Evolutionary conservation across 164 flowering plant genomes (phyloP).

Genomic region (Magnolia sinica): DNA sequence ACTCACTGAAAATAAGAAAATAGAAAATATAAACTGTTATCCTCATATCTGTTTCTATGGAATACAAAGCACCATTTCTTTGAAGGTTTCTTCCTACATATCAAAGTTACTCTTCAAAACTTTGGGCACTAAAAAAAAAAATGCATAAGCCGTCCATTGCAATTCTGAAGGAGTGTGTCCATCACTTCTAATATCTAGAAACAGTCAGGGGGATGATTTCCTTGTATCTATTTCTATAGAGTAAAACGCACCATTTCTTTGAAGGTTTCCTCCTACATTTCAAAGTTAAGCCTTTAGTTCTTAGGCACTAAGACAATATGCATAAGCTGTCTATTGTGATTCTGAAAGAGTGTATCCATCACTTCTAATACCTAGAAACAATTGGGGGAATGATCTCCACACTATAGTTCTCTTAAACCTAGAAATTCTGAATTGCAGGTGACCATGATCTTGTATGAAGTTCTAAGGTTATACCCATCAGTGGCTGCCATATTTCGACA

Average conservation of each 20-base stretch:
- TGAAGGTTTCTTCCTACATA: too few species aligned
- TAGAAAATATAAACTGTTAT: too few species aligned
- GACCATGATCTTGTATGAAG: constrained; percentile 24
- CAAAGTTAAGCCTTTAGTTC: too few species aligned
- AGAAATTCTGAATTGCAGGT: constrained; percentile 9
- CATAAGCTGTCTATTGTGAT: background rate
- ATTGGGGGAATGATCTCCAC: too few species aligned
- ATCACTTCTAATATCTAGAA: background rate
- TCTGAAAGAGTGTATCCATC: background rate
- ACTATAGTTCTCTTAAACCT: constrained; percentile 1
- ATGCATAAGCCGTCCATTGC: background rate
- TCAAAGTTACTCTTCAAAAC: too few species aligned
- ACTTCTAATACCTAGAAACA: background rate
- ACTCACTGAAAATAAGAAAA: too few species aligned
- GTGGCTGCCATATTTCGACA: background rate
- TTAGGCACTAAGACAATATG: background rate
- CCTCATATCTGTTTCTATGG: too few species aligned
- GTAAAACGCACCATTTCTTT: too few species aligned
- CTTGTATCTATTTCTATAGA: too few species aligned
- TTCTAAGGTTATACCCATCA: constrained; percentile 27
- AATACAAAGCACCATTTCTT: too few species aligned
- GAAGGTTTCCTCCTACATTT: too few species aligned
- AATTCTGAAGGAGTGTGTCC: background rate
- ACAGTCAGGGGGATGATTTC: background rate
- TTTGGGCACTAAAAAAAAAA: background rate